These are phyloP conservation scores for Phytophthora pistaciae DNA, from an alignment of 352 stramenopile genomes.

Conservation along the genomic window DNA sequence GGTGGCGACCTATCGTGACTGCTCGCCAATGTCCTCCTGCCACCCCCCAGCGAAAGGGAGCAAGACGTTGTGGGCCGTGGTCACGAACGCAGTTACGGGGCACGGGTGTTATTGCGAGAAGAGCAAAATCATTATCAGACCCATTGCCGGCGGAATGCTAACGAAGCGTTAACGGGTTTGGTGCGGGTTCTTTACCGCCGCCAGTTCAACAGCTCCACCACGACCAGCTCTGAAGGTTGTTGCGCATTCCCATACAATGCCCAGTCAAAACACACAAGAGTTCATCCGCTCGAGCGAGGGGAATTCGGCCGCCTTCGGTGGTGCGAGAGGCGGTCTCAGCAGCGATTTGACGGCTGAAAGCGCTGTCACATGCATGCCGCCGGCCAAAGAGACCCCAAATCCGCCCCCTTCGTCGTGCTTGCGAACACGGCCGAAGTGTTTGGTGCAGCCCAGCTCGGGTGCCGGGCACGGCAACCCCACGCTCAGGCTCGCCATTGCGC, in stretches of 20 bases:
- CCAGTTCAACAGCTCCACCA: background rate
- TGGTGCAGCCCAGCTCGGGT: background rate
- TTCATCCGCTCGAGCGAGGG: background rate
- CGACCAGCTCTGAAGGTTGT: background rate
- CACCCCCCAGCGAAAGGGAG: background rate
- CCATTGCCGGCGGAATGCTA: background rate
- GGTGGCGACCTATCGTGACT: background rate
- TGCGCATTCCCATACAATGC: background rate
- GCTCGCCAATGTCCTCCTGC: background rate
- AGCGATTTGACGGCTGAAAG: constrained; percentile 8
- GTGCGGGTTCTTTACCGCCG: background rate
- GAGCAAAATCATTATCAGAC: too few relatives aligned
- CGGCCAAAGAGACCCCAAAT: background rate
- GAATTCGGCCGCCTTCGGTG: constrained; percentile 26
- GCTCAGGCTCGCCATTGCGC: background rate
- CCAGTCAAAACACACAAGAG: background rate
- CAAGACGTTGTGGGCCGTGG: background rate
- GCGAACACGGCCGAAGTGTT: constrained; percentile 19
- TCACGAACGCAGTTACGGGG: background rate
- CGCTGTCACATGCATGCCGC: constrained; percentile 7
- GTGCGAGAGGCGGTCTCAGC: constrained; percentile 8
- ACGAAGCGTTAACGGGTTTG: background rate
- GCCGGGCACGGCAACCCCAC: background rate
- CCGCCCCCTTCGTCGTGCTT: background rate
- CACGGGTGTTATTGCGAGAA: too few relatives aligned